phyloP scores from a whole-genome alignment of 2,329 filamentous ascomycete genomes.

The Raffaelea deltoideospora region DNA sequence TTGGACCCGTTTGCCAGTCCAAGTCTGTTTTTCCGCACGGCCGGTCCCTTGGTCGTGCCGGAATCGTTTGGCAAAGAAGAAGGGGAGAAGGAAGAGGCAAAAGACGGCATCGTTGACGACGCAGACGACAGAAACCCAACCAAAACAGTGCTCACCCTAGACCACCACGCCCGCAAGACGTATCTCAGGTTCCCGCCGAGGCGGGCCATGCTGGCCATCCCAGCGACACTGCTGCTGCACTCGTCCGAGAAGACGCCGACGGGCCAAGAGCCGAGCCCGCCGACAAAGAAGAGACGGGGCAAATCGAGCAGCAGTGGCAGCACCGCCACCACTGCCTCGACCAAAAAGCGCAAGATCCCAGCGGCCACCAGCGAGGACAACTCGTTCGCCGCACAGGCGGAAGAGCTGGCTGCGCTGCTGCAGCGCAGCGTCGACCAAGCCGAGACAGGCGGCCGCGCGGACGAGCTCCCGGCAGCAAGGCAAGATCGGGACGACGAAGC shows the following conservation, averaged over 20 bases:
- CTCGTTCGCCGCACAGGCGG: conserved; percentile 29
- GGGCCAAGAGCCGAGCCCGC: not conserved
- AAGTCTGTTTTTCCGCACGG: conserved; percentile 39
- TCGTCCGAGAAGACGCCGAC: conserved; percentile 18
- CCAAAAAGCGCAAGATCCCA: not conserved
- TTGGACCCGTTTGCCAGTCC: conserved; percentile 48
- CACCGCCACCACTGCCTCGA: too few species aligned
- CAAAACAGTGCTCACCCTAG: not conserved
- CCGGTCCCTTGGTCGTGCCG: conserved; percentile 25
- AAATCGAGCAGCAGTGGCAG: not conserved
- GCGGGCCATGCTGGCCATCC: conserved; percentile 31
- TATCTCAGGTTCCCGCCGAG: conserved; percentile 32
- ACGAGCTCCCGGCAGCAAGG: conserved; percentile 27
- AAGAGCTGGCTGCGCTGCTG: conserved; percentile 31
- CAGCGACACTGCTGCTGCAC: conserved; percentile 32
- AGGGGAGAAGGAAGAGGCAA: too few species aligned
- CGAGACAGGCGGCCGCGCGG: too few species aligned
- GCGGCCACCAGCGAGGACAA: conserved; percentile 17
- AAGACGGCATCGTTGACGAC: conserved; percentile 1
- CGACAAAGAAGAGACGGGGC: not conserved
- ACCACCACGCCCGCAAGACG: conserved; percentile 17
- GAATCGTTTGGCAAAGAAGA: too few species aligned
- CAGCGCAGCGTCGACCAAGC: conserved; percentile 30
- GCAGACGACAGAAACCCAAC: not conserved
- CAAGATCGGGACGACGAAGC: conserved; percentile 21